Conservation (phyloP, 371 early-diverging fungal species). For the Mucor indicus region DNA sequence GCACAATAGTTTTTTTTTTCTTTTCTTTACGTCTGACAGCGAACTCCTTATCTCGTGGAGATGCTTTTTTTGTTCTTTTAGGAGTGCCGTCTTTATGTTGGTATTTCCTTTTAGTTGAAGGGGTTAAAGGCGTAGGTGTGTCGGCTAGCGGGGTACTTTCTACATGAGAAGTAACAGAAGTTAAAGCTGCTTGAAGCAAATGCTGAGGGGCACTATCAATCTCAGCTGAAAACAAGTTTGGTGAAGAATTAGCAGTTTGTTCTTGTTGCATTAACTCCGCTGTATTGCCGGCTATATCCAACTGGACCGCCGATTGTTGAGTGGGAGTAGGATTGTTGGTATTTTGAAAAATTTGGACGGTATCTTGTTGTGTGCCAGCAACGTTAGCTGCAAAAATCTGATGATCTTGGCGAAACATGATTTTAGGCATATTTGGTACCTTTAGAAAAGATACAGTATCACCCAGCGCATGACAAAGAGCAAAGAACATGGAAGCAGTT, state of each 20-base stretch:
- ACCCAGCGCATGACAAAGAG: constrained; percentile 46
- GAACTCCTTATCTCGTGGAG: constrained; percentile 46
- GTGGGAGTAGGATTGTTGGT: not conserved
- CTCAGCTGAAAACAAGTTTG: constrained; percentile 24
- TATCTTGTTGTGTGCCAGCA: constrained; percentile 42
- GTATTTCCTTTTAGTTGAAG: constrained; percentile 12
- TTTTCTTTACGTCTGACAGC: constrained; percentile 41
- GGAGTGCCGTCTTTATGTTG: constrained; percentile 13
- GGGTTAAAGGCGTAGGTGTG: not conserved
- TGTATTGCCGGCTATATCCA: constrained; percentile 4
- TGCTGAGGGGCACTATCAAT: constrained; percentile 38
- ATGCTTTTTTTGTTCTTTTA: constrained; percentile 36
- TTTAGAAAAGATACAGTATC: constrained; percentile 43
- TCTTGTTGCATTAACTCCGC: constrained; percentile 26
- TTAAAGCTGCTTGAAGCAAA: constrained; percentile 42
- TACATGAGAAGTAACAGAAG: constrained; percentile 26
- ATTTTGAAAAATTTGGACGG: constrained; percentile 16
- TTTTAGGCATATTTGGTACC: constrained; percentile 43
- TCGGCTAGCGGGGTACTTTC: no score
- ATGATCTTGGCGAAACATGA: constrained; percentile 50
- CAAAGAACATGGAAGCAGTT: constrained; percentile 51
- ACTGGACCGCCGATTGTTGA: not conserved
- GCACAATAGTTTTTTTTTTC: no score
- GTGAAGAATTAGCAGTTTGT: constrained; percentile 13
- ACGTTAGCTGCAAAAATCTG: constrained; percentile 48